Evolutionary conservation across 768 basidiomycete species (phyloP), one percentile per base, ranked within the genome.

Genomic region (Boletellus ananas): DNA sequence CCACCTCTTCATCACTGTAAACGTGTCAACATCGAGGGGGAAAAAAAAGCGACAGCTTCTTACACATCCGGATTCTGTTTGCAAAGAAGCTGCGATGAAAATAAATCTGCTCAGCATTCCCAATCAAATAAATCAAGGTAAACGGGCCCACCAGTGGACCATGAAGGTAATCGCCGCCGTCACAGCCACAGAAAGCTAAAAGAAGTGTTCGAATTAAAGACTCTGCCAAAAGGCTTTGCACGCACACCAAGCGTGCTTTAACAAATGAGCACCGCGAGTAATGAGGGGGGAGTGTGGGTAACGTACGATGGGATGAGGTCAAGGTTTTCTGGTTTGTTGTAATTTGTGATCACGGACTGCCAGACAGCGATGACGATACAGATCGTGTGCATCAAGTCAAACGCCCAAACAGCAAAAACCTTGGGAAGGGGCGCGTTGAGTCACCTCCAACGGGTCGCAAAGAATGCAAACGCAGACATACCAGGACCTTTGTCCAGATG

Each of bases 61-160:
- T 56, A 68, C 66, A 46, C 64, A 60, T 66, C n/a, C 68, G 59
- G 31, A 68, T 64, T 52, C 66, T 58, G 54, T 68, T 68, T 2
- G 66, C 66, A 33, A 69, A 68, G 58, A 68, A 68, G 25, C 66
- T 29, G 29, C 9, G 29, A 29, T 11, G 29, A 2, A 29, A 29
- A 10, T 6, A 29, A 29, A 29, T 29, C 29, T 3, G 3, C 9
- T 29, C 1, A 29, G 11, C 29, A 25, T 31, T 9, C 0, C 4
- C 4, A 3, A 17, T 38, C 4, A 8, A 10, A 34, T 2, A 25
- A 21, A 17, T 14, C 10, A 1, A 18, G 14, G 18, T 3, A 14
- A 23, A 34, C 38, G 4, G 36, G 45, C 65, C 3, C 1, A 66
- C 66, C 66, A 69, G n/a, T 68, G 66, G 25, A 68, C 66, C 45